phyloP scores from a whole-genome alignment of 2,329 filamentous ascomycete species.

The Colletotrichum paranaense region DNA sequence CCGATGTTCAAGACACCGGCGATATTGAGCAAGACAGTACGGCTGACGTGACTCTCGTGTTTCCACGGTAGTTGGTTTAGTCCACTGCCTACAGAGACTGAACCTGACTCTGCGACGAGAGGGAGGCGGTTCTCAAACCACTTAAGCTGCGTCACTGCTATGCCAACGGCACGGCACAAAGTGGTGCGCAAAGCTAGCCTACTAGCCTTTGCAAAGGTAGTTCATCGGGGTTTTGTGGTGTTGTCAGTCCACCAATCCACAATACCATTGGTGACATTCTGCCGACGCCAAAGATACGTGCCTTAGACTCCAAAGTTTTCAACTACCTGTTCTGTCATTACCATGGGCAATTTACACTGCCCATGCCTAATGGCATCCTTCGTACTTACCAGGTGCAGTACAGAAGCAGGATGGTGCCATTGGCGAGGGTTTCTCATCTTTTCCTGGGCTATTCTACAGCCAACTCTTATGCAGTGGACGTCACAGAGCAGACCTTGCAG shows the following conservation, averaged over 20 bases:
- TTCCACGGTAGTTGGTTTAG: conserved; percentile 12
- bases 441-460: not conserved
- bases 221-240: not conserved
- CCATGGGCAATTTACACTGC: no score
- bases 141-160: conserved; percentile 27
- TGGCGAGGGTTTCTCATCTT: not conserved
- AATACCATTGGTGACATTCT: not conserved
- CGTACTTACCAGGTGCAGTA: not conserved
- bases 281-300: not conserved
- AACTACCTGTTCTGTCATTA: not conserved
- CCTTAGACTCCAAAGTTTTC: not conserved
- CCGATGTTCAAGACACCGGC: conserved; percentile 17
- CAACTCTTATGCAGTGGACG: not conserved
- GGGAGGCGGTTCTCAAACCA: conserved; percentile 16
- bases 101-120: conserved; percentile 8
- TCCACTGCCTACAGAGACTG: not conserved
- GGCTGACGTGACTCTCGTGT: conserved; percentile 4
- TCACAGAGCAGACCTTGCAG: not conserved
- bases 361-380: not conserved
- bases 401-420: conserved; percentile 1
- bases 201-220: not conserved
- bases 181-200: conserved; percentile 1
- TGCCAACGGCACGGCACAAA: conserved; percentile 20
- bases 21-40: conserved; percentile 14
- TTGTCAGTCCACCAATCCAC: not conserved